phyloP scores from a whole-genome alignment of 176 grass and related monocot species.

The Microstegium vimineum region DNA sequence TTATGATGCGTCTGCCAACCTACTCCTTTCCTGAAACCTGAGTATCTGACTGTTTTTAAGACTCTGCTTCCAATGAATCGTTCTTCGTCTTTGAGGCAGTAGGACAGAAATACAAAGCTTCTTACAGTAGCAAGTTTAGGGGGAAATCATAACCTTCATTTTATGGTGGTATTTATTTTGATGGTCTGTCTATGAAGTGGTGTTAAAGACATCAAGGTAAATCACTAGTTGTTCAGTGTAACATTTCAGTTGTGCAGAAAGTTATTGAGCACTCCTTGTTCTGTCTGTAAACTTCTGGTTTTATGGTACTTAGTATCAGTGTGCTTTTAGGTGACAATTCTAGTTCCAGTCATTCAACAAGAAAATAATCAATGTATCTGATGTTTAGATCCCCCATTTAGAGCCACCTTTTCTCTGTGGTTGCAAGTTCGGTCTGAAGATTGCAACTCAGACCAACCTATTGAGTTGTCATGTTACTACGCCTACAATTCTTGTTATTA shows the following conservation, averaged over 20 bases:
- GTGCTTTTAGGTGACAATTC: slow-evolving; percentile 7
- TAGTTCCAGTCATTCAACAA: background rate
- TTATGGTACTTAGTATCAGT: background rate
- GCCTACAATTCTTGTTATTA: background rate
- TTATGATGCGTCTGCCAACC: background rate
- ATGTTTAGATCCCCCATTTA: background rate
- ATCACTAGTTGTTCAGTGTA: background rate
- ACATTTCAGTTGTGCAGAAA: background rate
- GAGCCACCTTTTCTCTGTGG: background rate
- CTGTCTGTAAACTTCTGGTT: background rate
- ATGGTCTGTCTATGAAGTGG: background rate
- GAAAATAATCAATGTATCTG: background rate
- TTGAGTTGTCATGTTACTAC: background rate
- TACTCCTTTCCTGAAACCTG: background rate
- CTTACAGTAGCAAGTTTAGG: background rate
- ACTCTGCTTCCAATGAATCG: background rate
- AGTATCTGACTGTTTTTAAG: background rate
- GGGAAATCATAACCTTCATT: background rate
- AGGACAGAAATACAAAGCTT: background rate
- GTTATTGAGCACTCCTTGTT: background rate
- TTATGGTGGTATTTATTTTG: background rate
- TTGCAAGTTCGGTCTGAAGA: background rate
- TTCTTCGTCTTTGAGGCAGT: background rate
- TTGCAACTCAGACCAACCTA: background rate
- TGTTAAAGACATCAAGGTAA: background rate